Conservation (phyloP, 225 moss, liverwort and hornwort species). For the Marchantia polymorpha region DNA sequence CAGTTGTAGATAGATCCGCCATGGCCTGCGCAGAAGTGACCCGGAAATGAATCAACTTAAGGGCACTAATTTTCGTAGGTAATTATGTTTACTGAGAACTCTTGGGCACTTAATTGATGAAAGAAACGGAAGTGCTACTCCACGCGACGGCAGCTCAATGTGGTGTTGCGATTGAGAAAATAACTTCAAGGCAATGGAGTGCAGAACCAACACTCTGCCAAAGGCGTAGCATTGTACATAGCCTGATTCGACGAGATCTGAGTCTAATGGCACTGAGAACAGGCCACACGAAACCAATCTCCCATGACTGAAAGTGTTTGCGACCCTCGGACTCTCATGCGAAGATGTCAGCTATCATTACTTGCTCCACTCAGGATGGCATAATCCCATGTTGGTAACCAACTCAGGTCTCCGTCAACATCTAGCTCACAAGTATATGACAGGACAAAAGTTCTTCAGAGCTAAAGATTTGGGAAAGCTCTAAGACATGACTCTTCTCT, state of each 20-base stretch:
- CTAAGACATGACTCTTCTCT: neutral
- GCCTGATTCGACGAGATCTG: neutral
- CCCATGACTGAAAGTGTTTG: neutral
- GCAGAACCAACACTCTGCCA: neutral
- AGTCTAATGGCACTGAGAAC: neutral
- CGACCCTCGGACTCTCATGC: neutral
- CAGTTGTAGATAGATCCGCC: slow-evolving; percentile 43
- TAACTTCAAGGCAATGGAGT: neutral
- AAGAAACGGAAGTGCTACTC: neutral
- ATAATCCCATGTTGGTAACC: neutral
- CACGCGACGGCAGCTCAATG: neutral
- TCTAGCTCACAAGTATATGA: neutral
- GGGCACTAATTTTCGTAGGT: neutral
- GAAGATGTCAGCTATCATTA: neutral
- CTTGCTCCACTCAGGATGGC: neutral
- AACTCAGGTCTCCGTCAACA: neutral
- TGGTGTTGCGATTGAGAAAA: neutral
- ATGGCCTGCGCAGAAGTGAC: slow-evolving; percentile 31
- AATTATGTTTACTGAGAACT: neutral
- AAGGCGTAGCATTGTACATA: neutral
- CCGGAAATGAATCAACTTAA: neutral
- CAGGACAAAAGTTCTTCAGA: neutral
- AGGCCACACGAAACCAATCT: neutral
- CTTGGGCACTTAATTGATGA: neutral
- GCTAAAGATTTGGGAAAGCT: neutral